Conservation (phyloP, 441 rosid species). For the Syzygium syzygioides region DNA sequence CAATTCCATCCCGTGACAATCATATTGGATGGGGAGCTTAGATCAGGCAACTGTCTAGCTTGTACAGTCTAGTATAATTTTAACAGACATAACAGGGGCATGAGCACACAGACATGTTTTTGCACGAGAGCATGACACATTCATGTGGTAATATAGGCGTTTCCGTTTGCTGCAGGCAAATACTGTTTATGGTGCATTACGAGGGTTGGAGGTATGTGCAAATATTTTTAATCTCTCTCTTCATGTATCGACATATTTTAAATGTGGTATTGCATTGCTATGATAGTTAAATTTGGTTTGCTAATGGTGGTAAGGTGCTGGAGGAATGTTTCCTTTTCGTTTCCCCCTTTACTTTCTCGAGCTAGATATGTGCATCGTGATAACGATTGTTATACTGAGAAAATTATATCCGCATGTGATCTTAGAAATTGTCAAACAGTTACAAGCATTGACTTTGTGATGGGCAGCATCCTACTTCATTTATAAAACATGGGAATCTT, state of each 20-base stretch:
- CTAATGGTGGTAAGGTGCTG: background rate
- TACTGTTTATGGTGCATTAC: constrained; percentile 77
- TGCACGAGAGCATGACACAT: background rate
- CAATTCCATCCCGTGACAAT: background rate
- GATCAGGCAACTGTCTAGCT: background rate
- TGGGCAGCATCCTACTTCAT: background rate
- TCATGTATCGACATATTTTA: background rate
- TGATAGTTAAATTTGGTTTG: background rate
- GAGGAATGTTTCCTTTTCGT: background rate
- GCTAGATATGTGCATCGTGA: background rate
- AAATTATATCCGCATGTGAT: background rate
- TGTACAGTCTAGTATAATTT: background rate
- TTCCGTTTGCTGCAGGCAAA: constrained; percentile 56
- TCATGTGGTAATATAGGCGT: background rate
- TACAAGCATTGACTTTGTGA: background rate
- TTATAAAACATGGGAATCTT: background rate
- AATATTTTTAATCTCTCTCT: background rate
- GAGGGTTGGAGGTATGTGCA: constrained; percentile 81
- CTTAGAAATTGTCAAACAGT: background rate
- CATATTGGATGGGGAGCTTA: background rate
- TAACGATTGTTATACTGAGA: background rate
- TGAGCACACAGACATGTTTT: background rate
- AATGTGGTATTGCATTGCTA: background rate
- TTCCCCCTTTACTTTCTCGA: background rate
- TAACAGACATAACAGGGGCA: background rate